A percentile compares a stretch with the other conserved stretches of the same genome.
Conservation (phyloP, 108 stramenopile species). For the Conticribra weissflogii region DNA sequence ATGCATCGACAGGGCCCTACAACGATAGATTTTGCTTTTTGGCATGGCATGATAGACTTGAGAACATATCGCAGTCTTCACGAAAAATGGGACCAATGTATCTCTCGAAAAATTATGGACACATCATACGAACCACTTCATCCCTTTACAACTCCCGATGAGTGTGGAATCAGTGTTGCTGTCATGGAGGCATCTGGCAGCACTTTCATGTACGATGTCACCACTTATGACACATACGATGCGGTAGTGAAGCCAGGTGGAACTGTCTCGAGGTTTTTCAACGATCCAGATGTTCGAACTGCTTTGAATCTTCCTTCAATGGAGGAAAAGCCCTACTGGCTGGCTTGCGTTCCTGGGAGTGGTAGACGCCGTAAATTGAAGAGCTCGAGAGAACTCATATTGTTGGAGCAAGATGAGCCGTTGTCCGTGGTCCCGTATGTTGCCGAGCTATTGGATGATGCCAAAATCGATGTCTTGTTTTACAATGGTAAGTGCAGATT, state of each 20-base stretch:
- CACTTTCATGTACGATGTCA: conserved; percentile 68
- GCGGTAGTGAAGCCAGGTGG: conserved; percentile 27
- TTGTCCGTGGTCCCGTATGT: conserved; percentile 67
- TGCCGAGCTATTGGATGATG: conserved; percentile 74
- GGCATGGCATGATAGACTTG: conserved; percentile 83
- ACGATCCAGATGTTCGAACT: conserved; percentile 57
- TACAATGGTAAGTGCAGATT: too few relatives aligned
- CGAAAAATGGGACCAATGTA: conserved; percentile 58
- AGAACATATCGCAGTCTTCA: conserved; percentile 45
- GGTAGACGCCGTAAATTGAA: conserved; percentile 52
- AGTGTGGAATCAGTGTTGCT: conserved; percentile 65
- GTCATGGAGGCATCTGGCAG: conserved; percentile 63
- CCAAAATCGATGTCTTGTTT: conserved; percentile 61
- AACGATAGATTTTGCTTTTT: conserved; percentile 72
- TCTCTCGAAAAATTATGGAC: conserved; percentile 30
- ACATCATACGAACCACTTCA: conserved; percentile 54
- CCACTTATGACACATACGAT: conserved; percentile 62
- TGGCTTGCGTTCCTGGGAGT: conserved; percentile 65
- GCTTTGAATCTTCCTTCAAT: conserved; percentile 58
- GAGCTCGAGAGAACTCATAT: conserved; percentile 28
- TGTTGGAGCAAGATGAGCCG: conserved; percentile 64
- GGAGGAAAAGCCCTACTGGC: conserved; percentile 40
- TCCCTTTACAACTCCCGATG: conserved; percentile 66
- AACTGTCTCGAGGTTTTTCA: conserved; percentile 51
- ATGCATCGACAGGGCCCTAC: conserved; percentile 45